Conservation (phyloP, 305 asterid genomes). For the Fraxinus platypoda region DNA sequence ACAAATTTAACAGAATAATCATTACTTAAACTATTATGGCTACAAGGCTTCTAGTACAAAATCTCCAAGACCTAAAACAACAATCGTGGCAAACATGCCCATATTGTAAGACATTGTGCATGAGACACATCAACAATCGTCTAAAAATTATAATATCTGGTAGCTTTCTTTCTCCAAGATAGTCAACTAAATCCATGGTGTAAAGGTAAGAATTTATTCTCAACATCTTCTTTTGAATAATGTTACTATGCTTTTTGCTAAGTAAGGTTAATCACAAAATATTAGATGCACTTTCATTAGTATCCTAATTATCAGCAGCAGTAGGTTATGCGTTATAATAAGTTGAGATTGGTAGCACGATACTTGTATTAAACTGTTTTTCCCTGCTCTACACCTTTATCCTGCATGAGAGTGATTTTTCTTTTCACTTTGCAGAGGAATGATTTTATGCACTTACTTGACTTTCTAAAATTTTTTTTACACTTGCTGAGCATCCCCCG, state of each 20-base stretch:
- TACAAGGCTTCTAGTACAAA: slow-evolving; percentile 12
- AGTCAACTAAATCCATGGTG: neutral
- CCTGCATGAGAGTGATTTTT: neutral
- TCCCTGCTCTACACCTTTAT: neutral
- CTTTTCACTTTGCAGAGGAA: neutral
- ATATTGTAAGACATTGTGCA: slow-evolving; percentile 7
- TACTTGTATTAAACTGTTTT: neutral
- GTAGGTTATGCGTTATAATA: neutral
- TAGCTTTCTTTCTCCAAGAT: slow-evolving; percentile 1
- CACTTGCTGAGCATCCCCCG: slow-evolving; percentile 71
- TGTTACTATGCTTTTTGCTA: neutral
- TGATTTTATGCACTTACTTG: slow-evolving; percentile 56
- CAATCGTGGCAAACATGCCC: neutral
- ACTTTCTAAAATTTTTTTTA: slow-evolving; percentile 88
- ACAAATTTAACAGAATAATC: slow-evolving; percentile 12
- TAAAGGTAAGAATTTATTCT: neutral
- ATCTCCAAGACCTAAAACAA: neutral
- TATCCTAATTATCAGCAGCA: neutral
- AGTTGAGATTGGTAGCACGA: neutral
- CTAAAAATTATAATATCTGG: neutral
- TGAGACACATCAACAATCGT: slow-evolving; percentile 12
- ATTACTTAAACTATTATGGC: slow-evolving; percentile 15
- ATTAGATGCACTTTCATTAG: neutral
- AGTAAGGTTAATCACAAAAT: neutral
- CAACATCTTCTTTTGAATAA: neutral